Evolutionary conservation across 495 filamentous ascomycete genomes (phyloP), one percentile per base, ranked within the genome.

Genomic region (Tetracladium setigerum): DNA sequence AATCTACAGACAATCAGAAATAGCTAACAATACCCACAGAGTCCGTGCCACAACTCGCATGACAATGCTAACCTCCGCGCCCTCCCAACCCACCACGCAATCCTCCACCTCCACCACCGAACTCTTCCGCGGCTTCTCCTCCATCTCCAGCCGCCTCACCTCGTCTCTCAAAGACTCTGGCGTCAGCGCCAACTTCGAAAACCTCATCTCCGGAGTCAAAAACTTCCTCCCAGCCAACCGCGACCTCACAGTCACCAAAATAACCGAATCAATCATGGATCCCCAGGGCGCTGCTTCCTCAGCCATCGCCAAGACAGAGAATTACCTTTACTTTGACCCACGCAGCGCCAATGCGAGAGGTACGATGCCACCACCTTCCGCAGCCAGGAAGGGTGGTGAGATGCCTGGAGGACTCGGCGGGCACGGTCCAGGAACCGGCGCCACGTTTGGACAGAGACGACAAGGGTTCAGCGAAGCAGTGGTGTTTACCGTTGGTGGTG

Each of bases 251-350:
- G 76, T 97, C 34, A 97, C 94, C 41, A 95, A 97, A 65, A 96
- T 99, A 61, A 89, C 89, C 10, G 94, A 99, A 61, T 95, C 89
- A 0, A 82, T 99, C 59, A 99, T 99, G 94, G 94, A 99, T 62
- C 94, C 94, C 0, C 74, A 87, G 32, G 74, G 84, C 9, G 91
- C 94, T 1, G 89, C 86, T 11, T 88, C 87, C 2, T 89, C 83
- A 16, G 94, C 94, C 11, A 90, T 99, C 50, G 85, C 88, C 47
- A 97, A 95, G 70, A 97, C 94, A 5, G 94, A 99, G 59, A 85
- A 84, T 57, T 99, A 96, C 59, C 83, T 97, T n/a, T 97, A 96
- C 71, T 97, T 96, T 59, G 94, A 99, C 64, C 94, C 94, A 2
- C 78, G 91, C 35, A 91, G 83, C 55, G 84, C 91, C 17, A 95